phyloP scores from a whole-genome alignment of 2,329 filamentous ascomycete species.

The Trichoderma citrinoviride region DNA sequence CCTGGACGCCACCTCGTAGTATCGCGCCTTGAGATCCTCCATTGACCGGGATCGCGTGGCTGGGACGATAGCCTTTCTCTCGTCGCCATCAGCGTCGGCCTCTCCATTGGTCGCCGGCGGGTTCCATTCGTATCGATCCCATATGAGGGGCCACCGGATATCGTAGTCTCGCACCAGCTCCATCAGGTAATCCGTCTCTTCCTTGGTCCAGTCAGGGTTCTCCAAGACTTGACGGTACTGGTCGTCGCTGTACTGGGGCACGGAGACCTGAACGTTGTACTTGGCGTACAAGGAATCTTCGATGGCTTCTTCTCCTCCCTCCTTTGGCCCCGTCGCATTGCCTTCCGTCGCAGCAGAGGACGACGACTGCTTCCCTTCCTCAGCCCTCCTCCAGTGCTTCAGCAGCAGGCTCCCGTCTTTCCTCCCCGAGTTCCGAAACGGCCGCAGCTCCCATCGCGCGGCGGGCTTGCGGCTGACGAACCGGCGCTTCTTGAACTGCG shows the following conservation, averaged over 20 bases:
- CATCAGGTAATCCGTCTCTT: constrained; percentile 92
- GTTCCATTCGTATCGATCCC: constrained; percentile 83
- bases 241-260: constrained; percentile 81
- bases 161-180: constrained; percentile 73
- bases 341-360: constrained; percentile 27
- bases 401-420: constrained; percentile 64
- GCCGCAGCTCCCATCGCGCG: constrained; percentile 62
- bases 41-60: constrained; percentile 62
- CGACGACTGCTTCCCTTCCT: constrained; percentile 46
- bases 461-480: constrained; percentile 55
- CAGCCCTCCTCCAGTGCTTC: constrained; percentile 72
- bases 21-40: constrained; percentile 88
- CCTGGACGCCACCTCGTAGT: constrained; percentile 81
- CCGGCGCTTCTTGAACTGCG: constrained; percentile 58
- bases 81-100: constrained; percentile 45
- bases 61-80: constrained; percentile 54
- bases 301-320: constrained; percentile 29
- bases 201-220: constrained; percentile 78
- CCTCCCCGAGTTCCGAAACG: constrained; percentile 77
- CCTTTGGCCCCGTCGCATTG: constrained; percentile 33
- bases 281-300: constrained; percentile 74
- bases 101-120: constrained; percentile 47
- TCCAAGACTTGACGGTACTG: constrained; percentile 77
- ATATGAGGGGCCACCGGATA: constrained; percentile 85
- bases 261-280: constrained; percentile 77